Evolutionary conservation across 2,329 filamentous ascomycete species (phyloP).

Genomic region (Lecanosticta acicola): DNA sequence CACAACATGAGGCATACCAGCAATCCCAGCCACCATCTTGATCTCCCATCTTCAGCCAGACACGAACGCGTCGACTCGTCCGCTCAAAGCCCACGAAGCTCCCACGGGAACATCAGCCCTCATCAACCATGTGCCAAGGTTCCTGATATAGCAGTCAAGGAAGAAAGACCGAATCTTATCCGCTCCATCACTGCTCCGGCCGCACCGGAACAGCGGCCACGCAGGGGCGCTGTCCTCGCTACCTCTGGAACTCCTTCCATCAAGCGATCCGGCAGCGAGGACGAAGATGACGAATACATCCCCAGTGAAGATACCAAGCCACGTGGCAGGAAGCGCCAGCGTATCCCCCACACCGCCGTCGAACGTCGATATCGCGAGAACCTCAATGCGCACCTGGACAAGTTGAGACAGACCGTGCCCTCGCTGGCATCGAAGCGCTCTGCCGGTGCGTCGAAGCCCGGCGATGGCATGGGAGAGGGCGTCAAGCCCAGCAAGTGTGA

Average conservation of each 20-base stretch:
- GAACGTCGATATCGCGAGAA: constrained; percentile 35
- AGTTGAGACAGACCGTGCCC: constrained; percentile 30
- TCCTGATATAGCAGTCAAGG: constrained; percentile 10
- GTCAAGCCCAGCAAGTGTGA: constrained; percentile 35
- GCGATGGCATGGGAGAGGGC: constrained; percentile 20
- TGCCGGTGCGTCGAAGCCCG: constrained; percentile 13
- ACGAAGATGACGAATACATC: constrained; percentile 29
- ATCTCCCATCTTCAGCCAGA: constrained; percentile 9
- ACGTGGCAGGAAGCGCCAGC: constrained; percentile 30
- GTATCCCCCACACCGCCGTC: constrained; percentile 34
- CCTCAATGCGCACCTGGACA: constrained; percentile 33
- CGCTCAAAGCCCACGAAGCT: constrained; percentile 23
- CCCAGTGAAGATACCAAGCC: constrained; percentile 17
- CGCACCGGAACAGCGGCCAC: constrained; percentile 14
- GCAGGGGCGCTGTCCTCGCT: constrained; percentile 9
- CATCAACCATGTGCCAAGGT: constrained; percentile 9
- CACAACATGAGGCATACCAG: constrained; percentile 17
- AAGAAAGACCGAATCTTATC: constrained; percentile 22
- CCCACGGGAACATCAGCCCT: constrained; percentile 17
- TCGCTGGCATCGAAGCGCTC: constrained; percentile 23
- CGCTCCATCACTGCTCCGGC: constrained; percentile 26
- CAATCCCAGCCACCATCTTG: constrained; percentile 16
- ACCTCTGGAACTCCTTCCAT: constrained; percentile 13
- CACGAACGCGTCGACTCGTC: constrained; percentile 15
- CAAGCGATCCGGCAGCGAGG: constrained; percentile 26